Percentiles rank a stretch among this genome's conserved stretches.
These are phyloP conservation scores for Euphrasia arctica DNA, from an alignment of 305 asterid species.

Conservation along the genomic window DNA sequence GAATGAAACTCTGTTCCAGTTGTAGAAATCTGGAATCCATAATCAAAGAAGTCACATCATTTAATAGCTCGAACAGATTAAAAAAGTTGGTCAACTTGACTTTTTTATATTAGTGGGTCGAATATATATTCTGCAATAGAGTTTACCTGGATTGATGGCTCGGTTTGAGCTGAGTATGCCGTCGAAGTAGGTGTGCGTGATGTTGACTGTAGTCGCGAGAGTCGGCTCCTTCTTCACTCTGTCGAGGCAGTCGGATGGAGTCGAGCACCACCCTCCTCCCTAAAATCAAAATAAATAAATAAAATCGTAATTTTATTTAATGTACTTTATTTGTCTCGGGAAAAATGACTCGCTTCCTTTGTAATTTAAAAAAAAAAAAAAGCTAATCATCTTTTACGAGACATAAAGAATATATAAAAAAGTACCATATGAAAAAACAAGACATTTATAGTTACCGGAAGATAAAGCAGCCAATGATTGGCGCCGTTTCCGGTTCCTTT, in stretches of 20 bases:
- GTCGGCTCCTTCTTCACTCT: neutral
- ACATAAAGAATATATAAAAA: neutral
- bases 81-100: no score
- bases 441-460: slow-evolving; percentile 16
- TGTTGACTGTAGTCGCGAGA: slow-evolving; percentile 22
- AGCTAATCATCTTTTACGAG: no score
- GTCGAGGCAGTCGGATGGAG: neutral
- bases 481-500: slow-evolving; percentile 29
- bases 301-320: neutral
- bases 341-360: no score
- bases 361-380: no score
- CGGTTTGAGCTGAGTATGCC: slow-evolving; percentile 24
- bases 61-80: neutral
- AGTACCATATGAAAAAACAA: neutral
- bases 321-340: no score
- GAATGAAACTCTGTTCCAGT: slow-evolving; percentile 38
- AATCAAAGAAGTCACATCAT: neutral
- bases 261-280: slow-evolving; percentile 37
- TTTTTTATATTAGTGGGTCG: no score
- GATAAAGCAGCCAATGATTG: slow-evolving; percentile 27
- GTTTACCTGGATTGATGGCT: slow-evolving; percentile 28
- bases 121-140: no score
- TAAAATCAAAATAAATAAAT: neutral
- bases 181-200: neutral
- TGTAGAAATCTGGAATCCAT: slow-evolving; percentile 37